phyloP scores from a whole-genome alignment of 208 protist genomes.

The Leishmania martiniquensis region DNA sequence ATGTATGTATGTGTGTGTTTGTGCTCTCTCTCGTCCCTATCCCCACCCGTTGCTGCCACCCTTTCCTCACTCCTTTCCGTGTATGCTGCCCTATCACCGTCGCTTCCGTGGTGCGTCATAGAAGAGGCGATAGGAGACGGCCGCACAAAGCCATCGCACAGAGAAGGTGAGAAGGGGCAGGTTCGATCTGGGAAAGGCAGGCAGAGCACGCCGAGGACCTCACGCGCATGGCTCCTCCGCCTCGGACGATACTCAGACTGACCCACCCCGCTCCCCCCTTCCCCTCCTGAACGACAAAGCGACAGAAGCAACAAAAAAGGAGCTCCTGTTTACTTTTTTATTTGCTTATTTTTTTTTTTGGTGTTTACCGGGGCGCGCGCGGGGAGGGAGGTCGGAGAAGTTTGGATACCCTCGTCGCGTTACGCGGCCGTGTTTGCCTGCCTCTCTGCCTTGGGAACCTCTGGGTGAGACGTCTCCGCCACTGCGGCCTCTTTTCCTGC shows the following conservation, averaged over 20 bases:
- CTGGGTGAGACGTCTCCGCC: background rate
- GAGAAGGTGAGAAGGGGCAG: background rate
- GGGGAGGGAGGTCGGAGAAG: background rate
- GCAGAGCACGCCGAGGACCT: background rate
- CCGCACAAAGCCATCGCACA: background rate
- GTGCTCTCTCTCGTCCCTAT: background rate
- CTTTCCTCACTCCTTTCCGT: background rate
- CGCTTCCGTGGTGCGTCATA: no score
- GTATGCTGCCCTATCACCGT: background rate
- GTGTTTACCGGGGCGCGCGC: no score
- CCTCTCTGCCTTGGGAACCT: background rate
- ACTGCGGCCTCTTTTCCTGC: background rate
- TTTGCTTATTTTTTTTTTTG: background rate
- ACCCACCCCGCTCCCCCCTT: background rate
- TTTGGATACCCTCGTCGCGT: background rate
- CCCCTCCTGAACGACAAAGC: no score
- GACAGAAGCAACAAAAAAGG: no score
- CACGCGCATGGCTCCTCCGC: no score
- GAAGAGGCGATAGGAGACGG: background rate
- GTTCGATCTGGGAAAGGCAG: background rate
- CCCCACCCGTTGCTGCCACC: background rate
- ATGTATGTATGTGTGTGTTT: no score
- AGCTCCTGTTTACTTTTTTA: background rate
- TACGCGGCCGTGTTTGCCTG: background rate
- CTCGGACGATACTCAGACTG: no score